phyloP scores from a whole-genome alignment of 805 yeast species.

The Kodamaea sagamina region DNA sequence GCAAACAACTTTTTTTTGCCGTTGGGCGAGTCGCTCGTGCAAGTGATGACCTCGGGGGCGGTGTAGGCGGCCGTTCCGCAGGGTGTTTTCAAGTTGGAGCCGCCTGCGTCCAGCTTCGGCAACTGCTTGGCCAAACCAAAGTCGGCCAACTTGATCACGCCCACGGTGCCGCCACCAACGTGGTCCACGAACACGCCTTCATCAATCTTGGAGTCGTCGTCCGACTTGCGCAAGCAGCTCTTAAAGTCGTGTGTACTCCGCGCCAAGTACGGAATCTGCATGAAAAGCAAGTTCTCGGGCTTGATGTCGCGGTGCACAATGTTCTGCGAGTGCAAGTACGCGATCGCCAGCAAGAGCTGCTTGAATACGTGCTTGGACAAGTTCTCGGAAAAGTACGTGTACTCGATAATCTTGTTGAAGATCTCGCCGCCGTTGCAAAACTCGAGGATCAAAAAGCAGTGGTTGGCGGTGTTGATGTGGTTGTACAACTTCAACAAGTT shows the following conservation, averaged over 20 bases:
- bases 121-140: conserved; percentile 68
- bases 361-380: conserved; percentile 69
- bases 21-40: conserved; percentile 15
- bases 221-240: conserved; percentile 46
- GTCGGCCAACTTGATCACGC: conserved; percentile 65
- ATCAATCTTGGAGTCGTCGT: conserved; percentile 59
- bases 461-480: conserved; percentile 51
- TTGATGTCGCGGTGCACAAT: conserved; percentile 81
- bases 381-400: conserved; percentile 74
- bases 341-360: conserved; percentile 70
- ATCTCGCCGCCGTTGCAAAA: conserved; percentile 78
- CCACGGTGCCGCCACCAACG: conserved; percentile 65
- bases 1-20: conserved; percentile 14
- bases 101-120: conserved; percentile 15
- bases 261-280: conserved; percentile 51
- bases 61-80: conserved; percentile 79
- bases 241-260: conserved; percentile 35
- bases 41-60: conserved; percentile 67
- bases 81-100: conserved; percentile 56
- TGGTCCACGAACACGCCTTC: conserved; percentile 58
- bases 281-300: conserved; percentile 74
- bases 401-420: conserved; percentile 75
- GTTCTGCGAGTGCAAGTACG: conserved; percentile 65
- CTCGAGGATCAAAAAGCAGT: conserved; percentile 68
- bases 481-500: conserved; percentile 60